Base-by-base conservation (phyloP, 2,329 filamentous ascomycete genomes). In the Leptographium lundbergii region DNA sequence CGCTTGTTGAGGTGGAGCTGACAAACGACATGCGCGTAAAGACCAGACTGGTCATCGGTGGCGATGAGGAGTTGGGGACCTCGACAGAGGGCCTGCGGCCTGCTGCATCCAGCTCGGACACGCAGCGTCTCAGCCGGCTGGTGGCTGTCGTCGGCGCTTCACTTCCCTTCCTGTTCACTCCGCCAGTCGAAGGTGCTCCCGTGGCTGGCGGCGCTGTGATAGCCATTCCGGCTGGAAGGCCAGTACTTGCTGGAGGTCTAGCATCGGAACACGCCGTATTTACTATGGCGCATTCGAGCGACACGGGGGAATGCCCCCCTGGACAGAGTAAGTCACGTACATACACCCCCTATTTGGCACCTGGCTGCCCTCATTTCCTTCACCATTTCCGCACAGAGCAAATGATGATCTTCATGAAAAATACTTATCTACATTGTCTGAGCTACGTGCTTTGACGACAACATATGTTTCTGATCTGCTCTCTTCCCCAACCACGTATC, bases 391-490 rank as follows among this genome's bases (percentile, higher is more conserved):
- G n/a, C 6, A 14, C 6, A n/a, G 51, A 45, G 54, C 56, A 56
- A 78, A 87, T 91, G 92, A 96, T 97, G 91, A 96, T 79, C 73
- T 74, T 81, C 75, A 73, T 74, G 78, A 79, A 74, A 81, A 95
- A 94, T 89, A 91, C 91, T 97, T 97, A 97, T 96, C 92, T 96
- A 97, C 92, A 96, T 97, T 97, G 91, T 88, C 92, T 91, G 92
- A 95, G 87, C 75, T 14, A 57, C 61, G 76, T 73, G 75, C 76
- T 68, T 87, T 95, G 91, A 95, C 85, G 91, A 94, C 81, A 81
- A 79, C 71, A 59, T 36, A 63, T 57, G 52, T 60, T 51, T 59
- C 59, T 63, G 77, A 66, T 14, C n/a, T 32, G 24, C 29, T 54
- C 50, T 47, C 51, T 48, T 62, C 24, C 14, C 5, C 34, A 6